These are phyloP conservation scores for Suillus plorans DNA, from an alignment of 768 basidiomycete genomes.

Conservation along the genomic window DNA sequence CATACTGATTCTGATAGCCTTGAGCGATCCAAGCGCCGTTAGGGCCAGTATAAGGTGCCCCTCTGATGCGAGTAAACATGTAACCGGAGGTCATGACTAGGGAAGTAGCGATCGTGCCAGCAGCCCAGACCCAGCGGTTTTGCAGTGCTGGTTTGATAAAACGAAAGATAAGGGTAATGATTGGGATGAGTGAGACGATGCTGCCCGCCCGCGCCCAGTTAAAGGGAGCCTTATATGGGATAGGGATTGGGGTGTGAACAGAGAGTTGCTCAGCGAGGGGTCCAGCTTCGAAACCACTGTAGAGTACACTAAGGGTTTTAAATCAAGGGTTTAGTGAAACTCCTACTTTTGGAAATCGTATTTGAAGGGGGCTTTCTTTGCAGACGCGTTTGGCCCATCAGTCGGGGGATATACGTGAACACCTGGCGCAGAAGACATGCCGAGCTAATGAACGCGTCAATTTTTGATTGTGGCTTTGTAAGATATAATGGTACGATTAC, in stretches of 20 bases:
- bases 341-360: conserved; percentile 80
- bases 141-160: conserved; percentile 64
- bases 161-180: conserved; percentile 50
- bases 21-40: conserved; percentile 80
- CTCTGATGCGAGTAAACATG: conserved; percentile 96
- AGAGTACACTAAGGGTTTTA: conserved; percentile 9
- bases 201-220: conserved; percentile 64
- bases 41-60: conserved; percentile 63
- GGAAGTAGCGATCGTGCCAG: conserved; percentile 59
- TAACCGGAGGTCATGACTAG: conserved; percentile 87
- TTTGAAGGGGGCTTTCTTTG: conserved; percentile 49
- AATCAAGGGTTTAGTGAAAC: background rate
- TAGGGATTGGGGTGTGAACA: conserved; percentile 69
- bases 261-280: conserved; percentile 77
- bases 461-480: background rate
- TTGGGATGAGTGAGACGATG: conserved; percentile 44
- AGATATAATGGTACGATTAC: conserved; percentile 36
- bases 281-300: conserved; percentile 80
- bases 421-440: conserved; percentile 80
- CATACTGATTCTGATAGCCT: conserved; percentile 89
- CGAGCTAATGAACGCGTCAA: conserved; percentile 54
- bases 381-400: conserved; percentile 60
- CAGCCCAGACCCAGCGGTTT: conserved; percentile 80
- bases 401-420: conserved; percentile 74
- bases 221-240: conserved; percentile 81